Percentiles rank a stretch among this genome's conserved stretches.
These are phyloP conservation scores for Glonium stellatum DNA, from an alignment of 495 filamentous ascomycete species.

Conservation along the genomic window DNA sequence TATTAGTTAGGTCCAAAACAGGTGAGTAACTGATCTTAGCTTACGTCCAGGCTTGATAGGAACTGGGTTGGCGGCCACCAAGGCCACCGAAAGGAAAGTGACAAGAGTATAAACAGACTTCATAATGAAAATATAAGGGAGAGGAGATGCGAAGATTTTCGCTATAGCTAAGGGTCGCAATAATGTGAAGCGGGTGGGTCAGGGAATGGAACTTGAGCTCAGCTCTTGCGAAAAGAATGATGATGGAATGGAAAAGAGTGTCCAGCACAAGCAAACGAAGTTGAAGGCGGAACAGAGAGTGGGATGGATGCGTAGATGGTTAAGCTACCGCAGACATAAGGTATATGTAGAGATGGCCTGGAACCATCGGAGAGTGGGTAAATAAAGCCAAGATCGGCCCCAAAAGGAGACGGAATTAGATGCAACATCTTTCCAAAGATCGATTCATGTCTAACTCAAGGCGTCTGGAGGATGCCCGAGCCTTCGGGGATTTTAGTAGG, in stretches of 20 bases:
- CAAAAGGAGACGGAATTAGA: background rate
- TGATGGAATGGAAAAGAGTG: constrained; percentile 15
- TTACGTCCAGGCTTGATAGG: constrained; percentile 17
- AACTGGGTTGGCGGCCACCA: constrained; percentile 21
- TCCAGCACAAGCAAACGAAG: constrained; percentile 16
- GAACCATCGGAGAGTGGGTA: too few species aligned
- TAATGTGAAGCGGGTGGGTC: constrained; percentile 6
- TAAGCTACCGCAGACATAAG: background rate
- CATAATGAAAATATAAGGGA: constrained; percentile 10
- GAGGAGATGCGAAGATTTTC: background rate
- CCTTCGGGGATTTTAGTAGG: background rate
- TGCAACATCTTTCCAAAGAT: background rate
- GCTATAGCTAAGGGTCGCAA: constrained; percentile 4
- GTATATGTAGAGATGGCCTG: constrained; percentile 3
- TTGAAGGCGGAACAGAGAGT: constrained; percentile 14
- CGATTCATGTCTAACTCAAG: constrained; percentile 3
- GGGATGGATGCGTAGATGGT: constrained; percentile 8
- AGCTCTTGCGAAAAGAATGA: constrained; percentile 23
- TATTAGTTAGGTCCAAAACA: background rate
- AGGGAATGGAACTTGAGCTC: constrained; percentile 25
- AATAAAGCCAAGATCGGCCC: background rate
- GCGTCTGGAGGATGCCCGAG: constrained; percentile 2
- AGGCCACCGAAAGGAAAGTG: constrained; percentile 19
- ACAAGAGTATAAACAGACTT: constrained; percentile 21
- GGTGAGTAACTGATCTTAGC: background rate